A percentile compares a stretch with the other conserved stretches of the same genome.
Conservation (phyloP, 2,329 filamentous ascomycete species). For the Orbilia brochopaga region DNA sequence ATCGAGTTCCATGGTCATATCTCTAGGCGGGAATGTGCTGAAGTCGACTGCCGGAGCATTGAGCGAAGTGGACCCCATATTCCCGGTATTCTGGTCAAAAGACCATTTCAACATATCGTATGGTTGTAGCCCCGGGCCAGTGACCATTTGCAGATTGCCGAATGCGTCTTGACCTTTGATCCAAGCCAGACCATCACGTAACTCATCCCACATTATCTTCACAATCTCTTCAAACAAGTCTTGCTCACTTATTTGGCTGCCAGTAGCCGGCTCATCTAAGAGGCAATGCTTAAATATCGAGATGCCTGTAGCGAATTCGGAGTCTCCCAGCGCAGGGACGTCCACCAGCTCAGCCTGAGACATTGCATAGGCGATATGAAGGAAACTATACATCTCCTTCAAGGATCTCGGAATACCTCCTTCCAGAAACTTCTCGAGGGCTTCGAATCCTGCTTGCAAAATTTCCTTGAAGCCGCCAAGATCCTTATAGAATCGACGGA, state of each 20-base stretch:
- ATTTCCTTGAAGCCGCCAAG: constrained; percentile 11
- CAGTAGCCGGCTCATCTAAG: not conserved
- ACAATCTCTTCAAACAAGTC: constrained; percentile 25
- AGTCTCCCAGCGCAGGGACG: constrained; percentile 4
- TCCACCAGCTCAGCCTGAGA: not conserved
- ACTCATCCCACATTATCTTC: constrained; percentile 14
- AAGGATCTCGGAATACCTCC: constrained; percentile 15
- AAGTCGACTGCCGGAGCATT: no score
- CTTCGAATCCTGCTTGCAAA: constrained; percentile 8
- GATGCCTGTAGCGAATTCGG: constrained; percentile 4
- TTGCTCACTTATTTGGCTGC: not conserved
- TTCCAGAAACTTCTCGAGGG: constrained; percentile 15
- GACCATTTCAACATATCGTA: constrained; percentile 9
- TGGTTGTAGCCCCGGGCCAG: not conserved
- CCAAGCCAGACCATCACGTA: constrained; percentile 4
- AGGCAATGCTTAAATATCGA: constrained; percentile 5
- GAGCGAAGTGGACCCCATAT: no score
- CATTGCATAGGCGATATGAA: constrained; percentile 26
- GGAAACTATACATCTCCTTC: constrained; percentile 16
- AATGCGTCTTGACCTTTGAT: constrained; percentile 8
- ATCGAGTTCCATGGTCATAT: no score
- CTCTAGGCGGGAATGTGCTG: no score
- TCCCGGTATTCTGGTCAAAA: no score
- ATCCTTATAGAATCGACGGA: constrained; percentile 12
- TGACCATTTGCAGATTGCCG: not conserved